These are phyloP conservation scores for Chrysoporthe puriensis DNA, from an alignment of 2,329 filamentous ascomycete genomes.

Conservation along the genomic window DNA sequence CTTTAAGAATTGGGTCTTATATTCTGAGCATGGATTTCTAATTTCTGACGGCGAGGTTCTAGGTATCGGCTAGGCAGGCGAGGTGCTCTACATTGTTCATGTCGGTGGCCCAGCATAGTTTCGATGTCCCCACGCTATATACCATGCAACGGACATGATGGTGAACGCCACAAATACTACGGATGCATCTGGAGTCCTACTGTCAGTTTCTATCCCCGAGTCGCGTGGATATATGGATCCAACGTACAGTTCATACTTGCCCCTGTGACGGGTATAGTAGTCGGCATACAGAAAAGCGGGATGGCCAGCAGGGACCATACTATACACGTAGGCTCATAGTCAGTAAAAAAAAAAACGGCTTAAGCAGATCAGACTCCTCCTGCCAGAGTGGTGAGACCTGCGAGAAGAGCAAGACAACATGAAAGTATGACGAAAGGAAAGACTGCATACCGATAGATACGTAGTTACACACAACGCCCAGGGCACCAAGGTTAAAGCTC, in stretches of 20 bases:
- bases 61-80: not conserved
- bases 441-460: conserved; percentile 60
- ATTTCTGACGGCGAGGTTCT: not conserved
- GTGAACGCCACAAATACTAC: conserved; percentile 73
- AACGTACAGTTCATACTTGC: conserved; percentile 64
- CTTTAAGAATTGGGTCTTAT: not conserved
- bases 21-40: not conserved
- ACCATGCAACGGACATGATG: conserved; percentile 66
- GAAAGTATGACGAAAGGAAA: not conserved
- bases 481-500: conserved; percentile 62
- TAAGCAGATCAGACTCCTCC: not conserved
- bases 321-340: conserved; percentile 37
- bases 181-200: conserved; percentile 53
- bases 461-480: conserved; percentile 66
- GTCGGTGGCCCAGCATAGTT: conserved; percentile 67
- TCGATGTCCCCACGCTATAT: conserved; percentile 69
- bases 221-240: too few species aligned
- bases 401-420: not conserved
- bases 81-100: not conserved
- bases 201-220: not conserved
- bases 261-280: conserved; percentile 61
- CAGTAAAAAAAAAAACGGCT: conserved; percentile 31
- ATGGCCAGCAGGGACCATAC: conserved; percentile 71
- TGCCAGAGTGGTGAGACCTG: not conserved
- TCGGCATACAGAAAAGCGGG: conserved; percentile 76